Base-by-base conservation (phyloP, 2,329 filamentous ascomycete genomes). In the Aspergillus puulaauensis region DNA sequence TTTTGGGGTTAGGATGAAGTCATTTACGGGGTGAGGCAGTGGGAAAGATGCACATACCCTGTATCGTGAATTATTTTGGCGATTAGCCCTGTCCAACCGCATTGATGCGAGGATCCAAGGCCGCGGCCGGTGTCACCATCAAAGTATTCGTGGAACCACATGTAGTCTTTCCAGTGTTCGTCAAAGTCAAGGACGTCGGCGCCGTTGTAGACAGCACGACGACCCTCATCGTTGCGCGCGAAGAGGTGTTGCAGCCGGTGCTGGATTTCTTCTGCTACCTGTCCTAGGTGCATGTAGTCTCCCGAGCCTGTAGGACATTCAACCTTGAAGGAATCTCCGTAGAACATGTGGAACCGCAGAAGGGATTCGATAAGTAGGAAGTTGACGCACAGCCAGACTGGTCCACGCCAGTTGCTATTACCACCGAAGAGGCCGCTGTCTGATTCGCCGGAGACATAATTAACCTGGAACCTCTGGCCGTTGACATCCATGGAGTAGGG, bases 101-200 rank as follows among this genome's bases (percentile, higher is more conserved):
- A 96, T 75, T 98, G 95, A 75, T 98, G 95, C 48, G 88, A 93
- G 39, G 93, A 91, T 57, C 93, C 93, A 1, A 98, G 83, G 15
- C 95, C 93, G 64, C 92, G 89, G 14, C 93, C 93, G 51, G 82
- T 88, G 72, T 98, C 93, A 40, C 92, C 93, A 70, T 98, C 93
- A 71, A 98, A 98, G 81, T 96, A 98, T 74, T 98, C 93, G 72
- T 96, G 90, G 82, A 96, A 98, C 90, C 91, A 97, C 67, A 98
- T 81, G 69, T 93, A 86, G 68, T 96, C 93, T 74, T 89, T 93
- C 93, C 93, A 98, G 75, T 96, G 82, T 23, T 90, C 88, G 70
- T 98, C 92, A 69, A 90, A 96, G 77, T 98, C 92, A 33, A 97
- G 86, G 64, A 88, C 83, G 66, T 97, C 88, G 65, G 90, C 91